Base-by-base conservation (phyloP, 2,329 filamentous ascomycete genomes). In the Laburnicola sp. region DNA sequence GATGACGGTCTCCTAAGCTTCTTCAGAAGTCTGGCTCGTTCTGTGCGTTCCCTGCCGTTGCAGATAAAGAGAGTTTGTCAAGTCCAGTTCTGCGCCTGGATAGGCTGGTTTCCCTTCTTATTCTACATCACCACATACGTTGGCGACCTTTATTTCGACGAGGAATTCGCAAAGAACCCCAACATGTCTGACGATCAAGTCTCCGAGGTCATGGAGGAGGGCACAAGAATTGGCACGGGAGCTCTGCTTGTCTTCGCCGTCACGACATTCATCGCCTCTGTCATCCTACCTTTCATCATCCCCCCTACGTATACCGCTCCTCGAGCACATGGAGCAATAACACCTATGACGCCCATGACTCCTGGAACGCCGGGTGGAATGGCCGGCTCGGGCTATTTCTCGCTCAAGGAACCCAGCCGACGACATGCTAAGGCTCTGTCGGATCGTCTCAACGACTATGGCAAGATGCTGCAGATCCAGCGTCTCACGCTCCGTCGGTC, bases 91-190 rank as follows among this genome's bases (percentile, higher is more conserved):
- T 92, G 86, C 54, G 90, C 91, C 4, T 97, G 92, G 92, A 86
- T 97, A 50, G 93, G 91, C 45, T 97, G 93, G 84, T 97, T 97
- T 65, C 92, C 92, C 1, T 91, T 96, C 71, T 80, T 97, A 2
- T 97, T 96, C 75, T 97, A 97, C 76, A 91, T 91, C 4, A 96
- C 91, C 1, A 95, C 91, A 16, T 97, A 94, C 71, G 88, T 97
- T 60, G 92, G 89, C 55, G 91, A 96, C 68, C 89, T 97, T 50
- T 96, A 96, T 63, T 88, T 91, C 16, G 87, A 96, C 67, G 91
- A 91, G 0, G 88, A 82, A 60, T 86, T 97, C 45, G 80, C 85
- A 58, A 77, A 82, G 45, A 88, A 96, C 60, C 91, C 91, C 0
- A 76, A 93, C 69, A 87, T 96, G 79, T 82, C 86, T 0, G 82